These are phyloP conservation scores for Sporormia fimetaria DNA, from an alignment of 495 filamentous ascomycete genomes.

Conservation along the genomic window DNA sequence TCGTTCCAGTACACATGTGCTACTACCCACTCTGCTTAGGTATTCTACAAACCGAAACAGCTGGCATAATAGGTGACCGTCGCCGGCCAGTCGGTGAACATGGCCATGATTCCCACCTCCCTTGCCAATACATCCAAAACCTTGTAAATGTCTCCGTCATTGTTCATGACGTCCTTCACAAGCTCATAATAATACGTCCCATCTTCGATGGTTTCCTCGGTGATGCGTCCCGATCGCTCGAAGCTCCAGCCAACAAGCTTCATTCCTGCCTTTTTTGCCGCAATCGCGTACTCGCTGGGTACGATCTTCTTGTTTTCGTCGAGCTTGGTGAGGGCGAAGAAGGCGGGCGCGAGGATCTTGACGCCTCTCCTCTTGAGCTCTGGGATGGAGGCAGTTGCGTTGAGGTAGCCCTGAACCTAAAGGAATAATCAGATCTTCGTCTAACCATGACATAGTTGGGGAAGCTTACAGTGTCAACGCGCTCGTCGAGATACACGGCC, in stretches of 20 bases:
- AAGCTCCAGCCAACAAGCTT: constrained; percentile 53
- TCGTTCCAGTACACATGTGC: no score
- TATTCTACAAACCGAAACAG: constrained; percentile 37
- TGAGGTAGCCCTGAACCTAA: constrained; percentile 34
- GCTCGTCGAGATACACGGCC: constrained; percentile 48
- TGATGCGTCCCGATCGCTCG: constrained; percentile 46
- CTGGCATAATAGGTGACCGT: constrained; percentile 54
- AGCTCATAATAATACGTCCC: constrained; percentile 45
- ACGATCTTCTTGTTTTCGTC: constrained; percentile 31
- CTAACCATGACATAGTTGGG: no score
- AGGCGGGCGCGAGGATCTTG: constrained; percentile 29
- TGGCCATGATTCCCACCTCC: constrained; percentile 43
- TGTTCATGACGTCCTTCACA: constrained; percentile 40
- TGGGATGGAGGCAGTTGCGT: constrained; percentile 39
- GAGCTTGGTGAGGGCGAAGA: constrained; percentile 27
- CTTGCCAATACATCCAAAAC: constrained; percentile 47
- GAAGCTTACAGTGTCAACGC: constrained; percentile 40
- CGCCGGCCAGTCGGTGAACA: constrained; percentile 53
- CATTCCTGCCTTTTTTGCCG: constrained; percentile 42
- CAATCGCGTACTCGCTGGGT: constrained; percentile 31
- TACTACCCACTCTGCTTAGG: not conserved
- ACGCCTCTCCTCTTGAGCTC: constrained; percentile 34
- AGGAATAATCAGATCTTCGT: no score
- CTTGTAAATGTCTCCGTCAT: constrained; percentile 48
- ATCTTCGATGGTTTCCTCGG: constrained; percentile 39